phyloP scores from a whole-genome alignment of 176 grass and related monocot genomes.

The Leersia perrieri region DNA sequence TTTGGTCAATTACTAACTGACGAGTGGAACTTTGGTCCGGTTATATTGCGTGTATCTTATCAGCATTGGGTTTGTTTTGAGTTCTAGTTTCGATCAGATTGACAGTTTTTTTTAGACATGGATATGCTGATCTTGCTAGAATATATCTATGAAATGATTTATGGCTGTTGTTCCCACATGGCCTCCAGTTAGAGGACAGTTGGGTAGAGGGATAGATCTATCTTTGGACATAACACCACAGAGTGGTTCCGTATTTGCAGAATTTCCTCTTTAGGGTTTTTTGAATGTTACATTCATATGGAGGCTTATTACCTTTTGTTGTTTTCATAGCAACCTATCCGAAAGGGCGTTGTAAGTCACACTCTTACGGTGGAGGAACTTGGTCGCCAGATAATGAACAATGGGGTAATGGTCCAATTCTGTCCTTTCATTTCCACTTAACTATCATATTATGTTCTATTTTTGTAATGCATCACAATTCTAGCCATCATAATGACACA shows the following conservation, averaged over 20 bases:
- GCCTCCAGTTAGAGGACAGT: neutral
- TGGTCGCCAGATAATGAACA: conserved; percentile 50
- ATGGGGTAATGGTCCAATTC: conserved; percentile 45
- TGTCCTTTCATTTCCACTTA: conserved; percentile 16
- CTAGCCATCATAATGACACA: neutral
- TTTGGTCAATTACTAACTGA: neutral
- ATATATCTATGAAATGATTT: neutral
- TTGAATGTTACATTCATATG: neutral
- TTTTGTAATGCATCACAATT: neutral
- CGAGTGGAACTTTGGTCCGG: neutral
- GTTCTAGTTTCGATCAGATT: conserved; percentile 4
- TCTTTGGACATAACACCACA: neutral
- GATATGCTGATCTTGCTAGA: neutral
- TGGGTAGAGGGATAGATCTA: neutral
- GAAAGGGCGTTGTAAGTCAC: conserved; percentile 67
- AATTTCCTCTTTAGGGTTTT: neutral
- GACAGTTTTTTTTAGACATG: neutral
- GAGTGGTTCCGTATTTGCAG: neutral
- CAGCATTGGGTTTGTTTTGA: neutral
- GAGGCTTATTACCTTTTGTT: conserved; percentile 26
- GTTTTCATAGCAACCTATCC: conserved; percentile 72
- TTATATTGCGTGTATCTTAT: neutral
- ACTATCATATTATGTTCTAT: neutral
- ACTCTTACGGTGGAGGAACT: conserved; percentile 74
- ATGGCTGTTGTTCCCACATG: neutral